Base-by-base conservation (phyloP, 225 moss, liverwort and hornwort species). In the Ulota crispa region DNA sequence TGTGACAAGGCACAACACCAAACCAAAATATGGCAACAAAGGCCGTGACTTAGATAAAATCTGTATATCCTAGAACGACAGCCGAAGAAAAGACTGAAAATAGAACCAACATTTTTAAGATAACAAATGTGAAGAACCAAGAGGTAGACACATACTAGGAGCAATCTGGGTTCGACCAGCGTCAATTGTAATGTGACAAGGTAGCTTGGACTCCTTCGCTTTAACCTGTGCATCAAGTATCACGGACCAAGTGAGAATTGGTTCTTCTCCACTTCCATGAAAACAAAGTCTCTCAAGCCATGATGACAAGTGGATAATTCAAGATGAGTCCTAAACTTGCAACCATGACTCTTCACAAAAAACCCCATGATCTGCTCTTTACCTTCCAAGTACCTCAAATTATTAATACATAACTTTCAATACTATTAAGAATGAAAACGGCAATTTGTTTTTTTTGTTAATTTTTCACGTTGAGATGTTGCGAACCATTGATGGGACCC, bases 101-200 rank as follows among this genome's bases (percentile, higher is more conserved):
- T 26, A 52, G 24, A 68, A 39, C 19, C n/a, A 50, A 56, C 41
- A 63, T 28, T 66, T 8, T 70, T 14, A 54, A 72, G 45, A 57
- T 43, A 75, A 68, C 30, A 60, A 45, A 67, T 73, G 57, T 74
- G 39, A 78, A 75, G 31, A 53, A 53, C 52, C 8, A 27, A 36
- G 54, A 79, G 52, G 20, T 11, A 52, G 65, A 55, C 14, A 88
- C 95, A 37, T 88, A 97, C 97, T 99, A 55, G 98, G 95, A 85
- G 93, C 93, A 82, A 95, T 94, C 82, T 99, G 98, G 47, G 95
- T 99, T 77, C 95, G 91, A 78, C 98, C 98, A 85, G 98, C 98
- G 64, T 96, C 98, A 80, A 94, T 75, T n/a, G 95, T 99, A 45
- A 99, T 92, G 78, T 99, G 98, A 50, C 93, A 92, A 60, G 98